phyloP scores from a whole-genome alignment of 352 stramenopile genomes.

The Phytophthora citricola region DNA sequence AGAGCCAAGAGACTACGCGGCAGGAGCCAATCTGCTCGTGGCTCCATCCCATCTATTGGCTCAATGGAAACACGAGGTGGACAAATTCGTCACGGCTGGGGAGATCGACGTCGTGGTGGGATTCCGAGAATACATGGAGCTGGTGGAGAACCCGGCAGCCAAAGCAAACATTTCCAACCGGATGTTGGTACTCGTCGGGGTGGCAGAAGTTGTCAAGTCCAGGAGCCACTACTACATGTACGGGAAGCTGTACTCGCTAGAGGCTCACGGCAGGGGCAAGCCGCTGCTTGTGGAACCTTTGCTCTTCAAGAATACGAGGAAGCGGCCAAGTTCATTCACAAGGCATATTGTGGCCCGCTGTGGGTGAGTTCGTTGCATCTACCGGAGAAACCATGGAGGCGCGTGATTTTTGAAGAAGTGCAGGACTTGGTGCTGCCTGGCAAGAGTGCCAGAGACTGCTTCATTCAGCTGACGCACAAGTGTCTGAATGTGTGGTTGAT shows the following conservation, averaged over 20 bases:
- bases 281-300: constrained; percentile 54
- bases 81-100: constrained; percentile 72
- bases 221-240: constrained; percentile 66
- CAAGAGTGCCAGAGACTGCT: constrained; percentile 78
- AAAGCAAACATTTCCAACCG: constrained; percentile 65
- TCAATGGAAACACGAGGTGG: constrained; percentile 83
- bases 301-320: constrained; percentile 68
- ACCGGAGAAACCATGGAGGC: constrained; percentile 71
- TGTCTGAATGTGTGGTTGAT: constrained; percentile 88
- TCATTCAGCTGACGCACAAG: constrained; percentile 81
- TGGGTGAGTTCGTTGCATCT: constrained; percentile 75
- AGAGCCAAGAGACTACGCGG: constrained; percentile 56
- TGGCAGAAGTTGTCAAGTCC: constrained; percentile 77
- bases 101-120: constrained; percentile 82
- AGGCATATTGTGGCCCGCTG: constrained; percentile 77
- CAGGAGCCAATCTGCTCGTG: constrained; percentile 71
- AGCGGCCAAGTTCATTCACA: constrained; percentile 83
- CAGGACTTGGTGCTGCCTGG: constrained; percentile 84
- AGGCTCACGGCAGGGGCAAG: constrained; percentile 40
- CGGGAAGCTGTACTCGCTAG: constrained; percentile 61
- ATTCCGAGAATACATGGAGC: constrained; percentile 58
- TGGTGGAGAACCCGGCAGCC: constrained; percentile 39
- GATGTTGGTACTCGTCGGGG: constrained; percentile 82
- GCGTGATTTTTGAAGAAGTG: constrained; percentile 89
- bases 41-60: constrained; percentile 81